Base-by-base conservation (phyloP, 352 stramenopile genomes). In the Phytophthora hybrid region DNA sequence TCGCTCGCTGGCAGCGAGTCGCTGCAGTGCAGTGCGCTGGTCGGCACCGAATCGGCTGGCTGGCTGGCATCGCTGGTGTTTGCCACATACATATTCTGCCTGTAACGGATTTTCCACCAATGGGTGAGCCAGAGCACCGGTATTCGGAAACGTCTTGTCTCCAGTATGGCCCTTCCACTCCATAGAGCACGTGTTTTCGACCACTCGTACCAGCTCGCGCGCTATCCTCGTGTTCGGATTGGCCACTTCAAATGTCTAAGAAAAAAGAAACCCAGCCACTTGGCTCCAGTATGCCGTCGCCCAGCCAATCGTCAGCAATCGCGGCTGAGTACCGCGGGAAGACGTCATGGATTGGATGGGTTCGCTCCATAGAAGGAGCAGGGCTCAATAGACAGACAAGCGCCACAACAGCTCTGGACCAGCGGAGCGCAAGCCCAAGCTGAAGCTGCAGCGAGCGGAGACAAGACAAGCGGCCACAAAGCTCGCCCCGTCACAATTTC, bases 321-420 rank as follows among this genome's bases (percentile, higher is more conserved):
- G 39, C 18, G 39, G 19, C 23, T 26, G 23, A 26, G 58, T 68
- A 69, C 66, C 59, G 41, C 63, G 62, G 57, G 63, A 72, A 72
- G 63, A 51, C 68, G 44, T 41, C 34, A 2, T 10, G 34, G 34
- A 41, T 41, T 41, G 34, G n/a, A 11, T 71, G 56, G 55, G 58
- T 69, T 59, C 69, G 64, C 29, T 34, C 49, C 70, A 73, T 69
- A 73, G 56, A 75, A 75, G n/a, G 49, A 5, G 41, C 67, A 63
- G 21, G 19, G 21, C 19, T 18, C 49, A 66, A 69, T 64, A 67
- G 54, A 70, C 71, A 77, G 55, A 14, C 57, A 44, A 49, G 34
- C 34, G 34, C 34, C 34, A 49, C 54, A 75, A 56, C 62, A 55
- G 46, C 60, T 73, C 44, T 32, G 29, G 53, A 59, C 65, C 56